Evolutionary conservation across 2,329 filamentous ascomycete genomes (phyloP).

Genomic region (Westerdykella sp.): DNA sequence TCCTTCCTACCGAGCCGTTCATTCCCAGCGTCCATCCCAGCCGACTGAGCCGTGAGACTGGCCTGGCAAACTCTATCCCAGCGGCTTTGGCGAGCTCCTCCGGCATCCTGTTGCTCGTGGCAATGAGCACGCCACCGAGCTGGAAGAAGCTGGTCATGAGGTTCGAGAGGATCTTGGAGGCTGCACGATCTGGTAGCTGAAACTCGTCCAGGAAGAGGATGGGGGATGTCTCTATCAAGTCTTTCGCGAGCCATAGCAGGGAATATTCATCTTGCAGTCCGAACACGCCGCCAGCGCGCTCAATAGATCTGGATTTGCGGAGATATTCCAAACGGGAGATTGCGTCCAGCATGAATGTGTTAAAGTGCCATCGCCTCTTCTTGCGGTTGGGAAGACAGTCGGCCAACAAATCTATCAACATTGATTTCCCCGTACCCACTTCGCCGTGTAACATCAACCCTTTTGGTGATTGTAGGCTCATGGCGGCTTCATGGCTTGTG

Average conservation of each 20-base stretch:
- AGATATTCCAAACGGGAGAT: slow-evolving; percentile 65
- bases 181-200: slow-evolving; percentile 70
- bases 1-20: slow-evolving; percentile 42
- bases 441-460: slow-evolving; percentile 74
- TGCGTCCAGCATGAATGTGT: slow-evolving; percentile 77
- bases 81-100: slow-evolving; percentile 72
- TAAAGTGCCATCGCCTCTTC: slow-evolving; percentile 76
- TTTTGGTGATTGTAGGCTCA: slow-evolving; percentile 64
- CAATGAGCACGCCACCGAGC: slow-evolving; percentile 71
- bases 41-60: slow-evolving; percentile 40
- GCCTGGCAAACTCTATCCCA: slow-evolving; percentile 60
- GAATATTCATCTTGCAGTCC: slow-evolving; percentile 55
- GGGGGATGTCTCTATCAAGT: slow-evolving; percentile 67
- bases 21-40: slow-evolving; percentile 40
- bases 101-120: slow-evolving; percentile 77
- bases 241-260: slow-evolving; percentile 65
- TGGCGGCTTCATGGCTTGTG: slow-evolving; percentile 63
- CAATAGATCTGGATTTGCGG: slow-evolving; percentile 38
- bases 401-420: slow-evolving; percentile 78
- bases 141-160: slow-evolving; percentile 77
- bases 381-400: slow-evolving; percentile 66
- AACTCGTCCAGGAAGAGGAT: slow-evolving; percentile 80
- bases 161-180: slow-evolving; percentile 72
- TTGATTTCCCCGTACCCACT: slow-evolving; percentile 76
- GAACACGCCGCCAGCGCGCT: slow-evolving; percentile 3